phyloP scores from a whole-genome alignment of 495 filamentous ascomycete species.

The Penicillium subrubescens region DNA sequence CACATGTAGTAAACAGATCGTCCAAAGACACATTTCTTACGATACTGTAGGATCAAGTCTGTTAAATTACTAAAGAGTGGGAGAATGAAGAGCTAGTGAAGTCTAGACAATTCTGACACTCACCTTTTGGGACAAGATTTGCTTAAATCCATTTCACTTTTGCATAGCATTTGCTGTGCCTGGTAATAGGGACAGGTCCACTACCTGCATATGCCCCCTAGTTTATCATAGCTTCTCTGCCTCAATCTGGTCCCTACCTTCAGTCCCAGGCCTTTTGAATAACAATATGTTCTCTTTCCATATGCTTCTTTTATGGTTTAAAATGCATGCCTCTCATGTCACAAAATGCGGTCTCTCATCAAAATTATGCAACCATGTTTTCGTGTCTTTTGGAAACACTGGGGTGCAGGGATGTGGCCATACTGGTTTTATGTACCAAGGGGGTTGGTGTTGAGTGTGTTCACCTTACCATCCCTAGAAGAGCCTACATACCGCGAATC shows the following conservation, averaged over 20 bases:
- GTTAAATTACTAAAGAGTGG: not conserved
- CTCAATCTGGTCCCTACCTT: not conserved
- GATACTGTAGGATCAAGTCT: not conserved
- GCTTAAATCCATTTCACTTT: not conserved
- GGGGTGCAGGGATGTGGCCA: not conserved
- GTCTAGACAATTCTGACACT: not conserved
- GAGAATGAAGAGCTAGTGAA: not conserved
- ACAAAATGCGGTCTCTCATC: not conserved
- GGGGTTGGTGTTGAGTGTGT: not conserved
- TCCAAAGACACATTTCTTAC: not conserved
- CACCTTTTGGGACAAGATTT: not conserved
- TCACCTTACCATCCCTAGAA: not conserved
- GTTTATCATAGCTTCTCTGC: not conserved
- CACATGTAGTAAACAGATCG: not conserved
- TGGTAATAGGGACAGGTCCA: not conserved
- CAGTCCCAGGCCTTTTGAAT: not conserved
- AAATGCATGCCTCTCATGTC: not conserved
- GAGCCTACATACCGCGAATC: not conserved
- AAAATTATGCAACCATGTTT: not conserved
- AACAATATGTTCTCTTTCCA: not conserved
- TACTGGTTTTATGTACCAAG: not conserved
- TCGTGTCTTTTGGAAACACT: not conserved
- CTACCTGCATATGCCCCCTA: not conserved
- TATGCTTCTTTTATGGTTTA: not conserved
- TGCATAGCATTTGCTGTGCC: not conserved